Evolutionary conservation across 73 alveolate species (phyloP).

Genomic region (Effrenium voratum): DNA sequence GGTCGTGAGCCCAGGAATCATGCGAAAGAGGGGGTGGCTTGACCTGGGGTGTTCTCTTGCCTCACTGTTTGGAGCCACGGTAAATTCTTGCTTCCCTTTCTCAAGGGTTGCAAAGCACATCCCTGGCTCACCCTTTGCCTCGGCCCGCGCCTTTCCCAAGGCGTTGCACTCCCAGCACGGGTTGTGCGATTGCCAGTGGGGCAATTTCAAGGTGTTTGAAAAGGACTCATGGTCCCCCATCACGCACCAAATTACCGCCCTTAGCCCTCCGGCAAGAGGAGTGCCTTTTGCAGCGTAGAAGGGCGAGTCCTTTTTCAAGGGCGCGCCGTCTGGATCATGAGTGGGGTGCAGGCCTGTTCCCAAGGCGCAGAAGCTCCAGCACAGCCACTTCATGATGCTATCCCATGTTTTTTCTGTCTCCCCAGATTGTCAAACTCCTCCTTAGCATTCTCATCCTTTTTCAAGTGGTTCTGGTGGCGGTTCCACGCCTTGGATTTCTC

Average conservation of each 20-base stretch:
- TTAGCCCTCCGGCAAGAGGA: background rate
- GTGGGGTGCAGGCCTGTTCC: constrained; percentile 27
- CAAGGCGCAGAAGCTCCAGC: background rate
- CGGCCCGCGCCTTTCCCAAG: background rate
- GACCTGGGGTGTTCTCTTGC: background rate
- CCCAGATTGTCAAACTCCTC: no score
- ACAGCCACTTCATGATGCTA: background rate
- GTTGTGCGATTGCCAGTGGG: constrained; percentile 28
- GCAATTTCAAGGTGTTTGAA: background rate
- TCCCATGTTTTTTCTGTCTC: background rate
- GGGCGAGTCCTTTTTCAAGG: constrained; percentile 2
- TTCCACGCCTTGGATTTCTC: no score
- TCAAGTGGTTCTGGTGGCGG: no score
- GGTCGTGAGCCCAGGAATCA: background rate
- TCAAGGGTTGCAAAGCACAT: background rate
- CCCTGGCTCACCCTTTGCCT: background rate
- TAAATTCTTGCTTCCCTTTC: constrained; percentile 17
- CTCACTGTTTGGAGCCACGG: background rate
- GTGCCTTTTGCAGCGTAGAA: background rate
- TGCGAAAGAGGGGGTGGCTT: background rate
- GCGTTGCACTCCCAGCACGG: constrained; percentile 54
- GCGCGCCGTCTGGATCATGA: constrained; percentile 2
- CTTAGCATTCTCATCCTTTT: no score
- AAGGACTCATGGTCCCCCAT: constrained; percentile 29
- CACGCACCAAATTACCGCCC: background rate